These are phyloP conservation scores for Chloranthus sessilifolius DNA, from an alignment of 164 flowering plant genomes.

Conservation along the genomic window DNA sequence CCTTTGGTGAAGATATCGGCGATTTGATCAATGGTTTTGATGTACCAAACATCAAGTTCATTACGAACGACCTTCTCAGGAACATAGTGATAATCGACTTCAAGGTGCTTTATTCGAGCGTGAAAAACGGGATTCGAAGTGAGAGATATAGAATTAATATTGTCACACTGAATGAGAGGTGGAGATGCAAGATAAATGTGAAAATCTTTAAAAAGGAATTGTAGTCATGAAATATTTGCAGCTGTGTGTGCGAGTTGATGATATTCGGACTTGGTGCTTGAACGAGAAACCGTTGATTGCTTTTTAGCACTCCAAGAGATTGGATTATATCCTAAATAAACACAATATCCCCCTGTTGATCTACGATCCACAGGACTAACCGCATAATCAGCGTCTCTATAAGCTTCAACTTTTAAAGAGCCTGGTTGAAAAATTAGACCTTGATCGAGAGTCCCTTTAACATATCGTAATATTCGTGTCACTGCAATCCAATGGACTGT, in stretches of 20 bases:
- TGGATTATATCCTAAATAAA: background rate
- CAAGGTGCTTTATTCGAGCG: background rate
- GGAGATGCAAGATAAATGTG: background rate
- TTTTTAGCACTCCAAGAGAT: slow-evolving; percentile 1
- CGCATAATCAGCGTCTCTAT: background rate
- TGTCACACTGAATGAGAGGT: background rate
- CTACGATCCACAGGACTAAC: background rate
- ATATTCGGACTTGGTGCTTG: background rate
- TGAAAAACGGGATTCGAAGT: background rate
- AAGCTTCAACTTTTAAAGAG: background rate
- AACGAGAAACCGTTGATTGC: background rate
- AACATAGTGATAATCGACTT: background rate
- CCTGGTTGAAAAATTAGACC: background rate
- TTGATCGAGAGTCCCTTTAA: slow-evolving; percentile 3
- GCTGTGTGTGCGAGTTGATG: background rate
- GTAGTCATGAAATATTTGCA: background rate
- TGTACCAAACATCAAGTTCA: too few relatives aligned
- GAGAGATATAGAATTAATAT: background rate
- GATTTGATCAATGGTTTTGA: too few relatives aligned
- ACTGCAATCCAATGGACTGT: background rate
- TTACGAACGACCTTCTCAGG: too few relatives aligned
- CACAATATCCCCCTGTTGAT: background rate
- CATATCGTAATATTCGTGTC: slow-evolving; percentile 1
- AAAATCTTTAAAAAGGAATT: background rate
- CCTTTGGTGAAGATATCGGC: too few relatives aligned